phyloP scores from a whole-genome alignment of 352 stramenopile genomes.

The Aphanomyces cochlioides region DNA sequence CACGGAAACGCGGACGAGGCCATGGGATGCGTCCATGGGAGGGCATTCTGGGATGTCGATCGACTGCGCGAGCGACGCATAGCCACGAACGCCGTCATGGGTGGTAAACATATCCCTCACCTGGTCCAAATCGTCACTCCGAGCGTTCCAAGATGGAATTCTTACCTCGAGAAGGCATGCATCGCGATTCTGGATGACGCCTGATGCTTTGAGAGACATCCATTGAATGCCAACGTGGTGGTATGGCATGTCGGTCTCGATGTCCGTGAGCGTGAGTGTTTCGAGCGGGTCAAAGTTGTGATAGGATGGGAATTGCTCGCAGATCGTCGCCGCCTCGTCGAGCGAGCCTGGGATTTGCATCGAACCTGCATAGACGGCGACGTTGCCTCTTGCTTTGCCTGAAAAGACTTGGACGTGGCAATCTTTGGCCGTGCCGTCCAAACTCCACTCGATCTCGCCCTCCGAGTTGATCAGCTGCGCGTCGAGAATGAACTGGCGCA shows the following conservation, averaged over 20 bases:
- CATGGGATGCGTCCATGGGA: constrained; percentile 15
- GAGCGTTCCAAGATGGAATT: too few species aligned
- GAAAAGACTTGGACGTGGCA: constrained; percentile 24
- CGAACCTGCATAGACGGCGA: constrained; percentile 4
- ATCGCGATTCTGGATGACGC: constrained; percentile 12
- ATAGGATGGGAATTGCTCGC: constrained; percentile 9
- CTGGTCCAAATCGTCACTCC: too few species aligned
- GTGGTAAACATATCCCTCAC: constrained; percentile 14
- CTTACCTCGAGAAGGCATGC: constrained; percentile 25
- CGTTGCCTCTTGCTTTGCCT: neutral
- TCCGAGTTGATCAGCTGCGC: constrained; percentile 1
- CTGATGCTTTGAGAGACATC: constrained; percentile 3
- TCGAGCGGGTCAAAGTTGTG: constrained; percentile 21
- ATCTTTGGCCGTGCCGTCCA: constrained; percentile 15
- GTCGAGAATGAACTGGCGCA: constrained; percentile 26
- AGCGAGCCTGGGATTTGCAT: constrained; percentile 18
- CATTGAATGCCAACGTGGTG: constrained; percentile 25
- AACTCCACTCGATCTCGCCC: constrained; percentile 14
- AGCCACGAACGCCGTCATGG: neutral
- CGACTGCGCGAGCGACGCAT: constrained; percentile 21
- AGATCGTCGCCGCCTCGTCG: constrained; percentile 10
- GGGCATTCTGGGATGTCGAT: constrained; percentile 23
- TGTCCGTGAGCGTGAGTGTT: neutral
- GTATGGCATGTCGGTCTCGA: constrained; percentile 9
- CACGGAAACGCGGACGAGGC: constrained; percentile 12